phyloP scores from a whole-genome alignment of 306 rosid species.

The Heteromeles arbutifolia region DNA sequence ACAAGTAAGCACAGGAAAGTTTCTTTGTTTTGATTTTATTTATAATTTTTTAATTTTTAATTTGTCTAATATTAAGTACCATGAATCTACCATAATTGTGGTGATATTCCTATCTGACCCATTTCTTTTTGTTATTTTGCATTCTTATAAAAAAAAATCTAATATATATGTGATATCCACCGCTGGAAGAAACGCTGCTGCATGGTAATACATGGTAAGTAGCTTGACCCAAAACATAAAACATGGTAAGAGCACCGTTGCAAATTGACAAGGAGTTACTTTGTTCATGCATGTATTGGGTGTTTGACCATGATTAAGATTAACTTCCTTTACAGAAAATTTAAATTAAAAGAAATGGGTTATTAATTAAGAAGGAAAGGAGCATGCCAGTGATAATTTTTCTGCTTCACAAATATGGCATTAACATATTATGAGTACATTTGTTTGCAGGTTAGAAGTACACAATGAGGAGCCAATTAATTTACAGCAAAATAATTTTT shows the following conservation, averaged over 20 bases:
- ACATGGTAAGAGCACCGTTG: neutral
- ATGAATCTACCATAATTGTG: neutral
- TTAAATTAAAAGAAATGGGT: neutral
- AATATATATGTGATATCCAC: neutral
- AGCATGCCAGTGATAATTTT: neutral
- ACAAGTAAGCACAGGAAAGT: constrained; percentile 18
- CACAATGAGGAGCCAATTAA: constrained; percentile 5
- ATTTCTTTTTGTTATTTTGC: neutral
- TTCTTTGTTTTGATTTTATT: neutral
- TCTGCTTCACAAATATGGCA: constrained; percentile 6
- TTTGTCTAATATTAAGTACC: neutral
- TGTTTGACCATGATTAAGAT: neutral
- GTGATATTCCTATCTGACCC: constrained; percentile 2
- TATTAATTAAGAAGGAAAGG: neutral
- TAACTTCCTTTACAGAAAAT: neutral
- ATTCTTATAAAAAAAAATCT: neutral
- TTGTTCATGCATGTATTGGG: neutral
- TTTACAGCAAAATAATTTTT: neutral
- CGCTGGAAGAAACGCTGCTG: neutral
- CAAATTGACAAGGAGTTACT: neutral
- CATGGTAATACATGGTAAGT: neutral
- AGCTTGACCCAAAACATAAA: neutral
- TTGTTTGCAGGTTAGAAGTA: neutral
- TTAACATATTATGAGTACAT: neutral
- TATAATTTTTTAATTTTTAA: neutral